These are phyloP conservation scores for Puccinia brachypodii DNA, from an alignment of 1,284 basidiomycete genomes.

Conservation along the genomic window DNA sequence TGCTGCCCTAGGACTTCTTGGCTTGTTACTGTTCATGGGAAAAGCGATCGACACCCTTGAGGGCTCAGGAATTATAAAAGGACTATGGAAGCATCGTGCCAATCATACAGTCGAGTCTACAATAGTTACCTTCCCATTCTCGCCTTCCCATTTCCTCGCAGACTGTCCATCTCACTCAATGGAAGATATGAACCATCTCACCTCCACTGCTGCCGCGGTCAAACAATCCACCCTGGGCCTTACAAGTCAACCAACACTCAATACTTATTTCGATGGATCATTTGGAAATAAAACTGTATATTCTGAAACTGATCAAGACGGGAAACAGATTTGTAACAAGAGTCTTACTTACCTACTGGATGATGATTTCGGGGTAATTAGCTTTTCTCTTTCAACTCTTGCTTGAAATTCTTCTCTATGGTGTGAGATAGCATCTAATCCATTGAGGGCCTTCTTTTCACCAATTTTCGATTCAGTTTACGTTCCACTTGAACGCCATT, in stretches of 20 bases:
- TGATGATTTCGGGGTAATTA: slow-evolving; percentile 45
- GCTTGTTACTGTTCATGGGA: slow-evolving; percentile 21
- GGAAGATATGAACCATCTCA: not conserved
- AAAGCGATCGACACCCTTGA: slow-evolving; percentile 2
- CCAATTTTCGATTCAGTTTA: slow-evolving; percentile 31
- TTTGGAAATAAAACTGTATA: slow-evolving; percentile 27
- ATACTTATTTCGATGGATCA: slow-evolving; percentile 17
- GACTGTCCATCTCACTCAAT: slow-evolving; percentile 4
- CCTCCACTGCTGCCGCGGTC: not conserved
- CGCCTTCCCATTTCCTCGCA: slow-evolving; percentile 33
- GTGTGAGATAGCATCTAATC: not conserved
- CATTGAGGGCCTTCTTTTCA: not conserved
- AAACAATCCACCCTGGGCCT: not conserved
- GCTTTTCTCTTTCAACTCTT: not conserved
- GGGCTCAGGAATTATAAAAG: not conserved
- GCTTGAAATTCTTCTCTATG: too few species aligned
- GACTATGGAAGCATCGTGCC: not conserved
- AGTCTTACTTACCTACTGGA: slow-evolving; percentile 46
- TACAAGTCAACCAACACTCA: not conserved
- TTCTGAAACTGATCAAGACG: slow-evolving; percentile 23
- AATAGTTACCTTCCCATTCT: slow-evolving; percentile 30
- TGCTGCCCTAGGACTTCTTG: slow-evolving; percentile 5
- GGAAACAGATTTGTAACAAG: slow-evolving; percentile 29
- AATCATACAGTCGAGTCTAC: not conserved
- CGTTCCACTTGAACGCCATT: slow-evolving; percentile 47